phyloP scores from a whole-genome alignment of 75 land plant genomes.

The Adiantum capillusveneris region DNA sequence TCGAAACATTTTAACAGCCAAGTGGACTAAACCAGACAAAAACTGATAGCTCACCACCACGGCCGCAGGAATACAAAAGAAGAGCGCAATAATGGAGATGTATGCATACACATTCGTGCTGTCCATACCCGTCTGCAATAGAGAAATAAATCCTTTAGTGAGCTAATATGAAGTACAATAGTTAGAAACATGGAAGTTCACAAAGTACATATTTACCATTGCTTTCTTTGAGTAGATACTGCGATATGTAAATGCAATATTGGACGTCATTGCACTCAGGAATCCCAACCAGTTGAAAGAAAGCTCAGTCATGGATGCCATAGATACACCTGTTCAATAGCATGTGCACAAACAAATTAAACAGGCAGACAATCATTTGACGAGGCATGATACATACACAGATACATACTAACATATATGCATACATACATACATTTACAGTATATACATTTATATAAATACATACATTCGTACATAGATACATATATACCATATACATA shows the following conservation, averaged over 20 bases:
- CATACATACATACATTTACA: too few relatives aligned
- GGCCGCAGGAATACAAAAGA: conserved; percentile 92
- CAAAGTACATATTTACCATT: conserved; percentile 62
- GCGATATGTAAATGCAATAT: conserved; percentile 96
- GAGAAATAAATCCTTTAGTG: conserved; percentile 4
- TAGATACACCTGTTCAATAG: conserved; percentile 68
- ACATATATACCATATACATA: too few relatives aligned
- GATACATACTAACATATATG: too few relatives aligned
- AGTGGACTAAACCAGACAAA: too few relatives aligned
- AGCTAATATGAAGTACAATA: not conserved
- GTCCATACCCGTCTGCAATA: conserved; percentile 86
- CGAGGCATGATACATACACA: too few relatives aligned
- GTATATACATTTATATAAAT: too few relatives aligned
- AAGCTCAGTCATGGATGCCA: conserved; percentile 97
- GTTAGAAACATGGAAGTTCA: not conserved
- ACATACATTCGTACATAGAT: too few relatives aligned
- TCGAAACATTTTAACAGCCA: too few relatives aligned
- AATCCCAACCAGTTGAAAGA: conserved; percentile 98
- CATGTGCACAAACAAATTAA: not conserved
- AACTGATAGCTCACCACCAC: conserved; percentile 52
- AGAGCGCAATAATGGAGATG: conserved; percentile 78
- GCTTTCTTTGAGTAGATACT: conserved; percentile 99
- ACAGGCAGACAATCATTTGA: too few relatives aligned
- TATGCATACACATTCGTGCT: conserved; percentile 96
- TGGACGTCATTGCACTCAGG: conserved; percentile 96